phyloP scores from a whole-genome alignment of 2,329 filamentous ascomycete species.

The Arachnomyces sp. region DNA sequence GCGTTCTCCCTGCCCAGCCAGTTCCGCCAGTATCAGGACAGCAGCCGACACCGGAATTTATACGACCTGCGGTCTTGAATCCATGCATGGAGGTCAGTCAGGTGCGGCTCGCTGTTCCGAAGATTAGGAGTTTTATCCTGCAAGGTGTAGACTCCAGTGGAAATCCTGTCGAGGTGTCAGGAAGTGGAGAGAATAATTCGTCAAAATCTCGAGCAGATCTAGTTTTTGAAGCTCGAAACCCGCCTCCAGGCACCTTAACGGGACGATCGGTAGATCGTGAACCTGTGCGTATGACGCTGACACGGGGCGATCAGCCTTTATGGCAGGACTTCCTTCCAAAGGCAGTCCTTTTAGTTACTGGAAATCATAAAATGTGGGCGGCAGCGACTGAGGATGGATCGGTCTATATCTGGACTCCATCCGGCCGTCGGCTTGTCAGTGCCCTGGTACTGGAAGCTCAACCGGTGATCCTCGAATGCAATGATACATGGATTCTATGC shows the following conservation, averaged over 20 bases:
- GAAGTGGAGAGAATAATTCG: constrained; percentile 20
- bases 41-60: constrained; percentile 67
- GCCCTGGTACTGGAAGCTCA: constrained; percentile 84
- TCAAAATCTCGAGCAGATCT: constrained; percentile 57
- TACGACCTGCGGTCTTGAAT: constrained; percentile 80
- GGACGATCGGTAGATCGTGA: constrained; percentile 61
- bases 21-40: constrained; percentile 54
- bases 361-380: constrained; percentile 84
- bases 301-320: constrained; percentile 68
- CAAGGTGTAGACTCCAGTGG: constrained; percentile 61
- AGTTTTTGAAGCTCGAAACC: constrained; percentile 84
- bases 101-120: constrained; percentile 77
- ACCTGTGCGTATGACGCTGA: constrained; percentile 74
- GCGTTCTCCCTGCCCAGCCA: constrained; percentile 66
- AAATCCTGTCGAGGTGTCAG: constrained; percentile 35
- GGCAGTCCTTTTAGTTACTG: constrained; percentile 81
- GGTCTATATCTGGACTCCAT: constrained; percentile 84
- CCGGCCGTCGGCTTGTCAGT: constrained; percentile 76
- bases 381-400: constrained; percentile 90
- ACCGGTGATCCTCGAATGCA: constrained; percentile 85
- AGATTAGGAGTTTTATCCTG: constrained; percentile 73
- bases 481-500: constrained; percentile 81
- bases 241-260: constrained; percentile 53
- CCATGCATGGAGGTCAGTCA: constrained; percentile 76
- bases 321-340: constrained; percentile 94